Conservation (phyloP, 2,329 filamentous ascomycete genomes). For the Beauveria brongniartii region DNA sequence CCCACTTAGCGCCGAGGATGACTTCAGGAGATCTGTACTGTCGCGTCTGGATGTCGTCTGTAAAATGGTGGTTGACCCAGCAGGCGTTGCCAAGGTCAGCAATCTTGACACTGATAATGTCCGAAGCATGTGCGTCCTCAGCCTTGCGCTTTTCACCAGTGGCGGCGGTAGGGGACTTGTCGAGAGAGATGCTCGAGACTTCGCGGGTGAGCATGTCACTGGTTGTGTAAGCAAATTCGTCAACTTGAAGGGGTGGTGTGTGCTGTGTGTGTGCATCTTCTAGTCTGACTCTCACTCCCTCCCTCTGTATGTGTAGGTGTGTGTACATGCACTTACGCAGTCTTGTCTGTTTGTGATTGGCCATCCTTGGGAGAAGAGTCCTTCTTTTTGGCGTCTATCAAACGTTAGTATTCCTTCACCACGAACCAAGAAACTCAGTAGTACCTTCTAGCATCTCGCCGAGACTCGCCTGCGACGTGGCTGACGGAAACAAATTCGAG, state of each 20-base stretch:
- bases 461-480: conserved; percentile 64
- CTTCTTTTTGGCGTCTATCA: conserved; percentile 28
- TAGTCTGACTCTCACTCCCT: neutral
- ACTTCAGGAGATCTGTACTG: conserved; percentile 97
- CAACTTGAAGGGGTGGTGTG: neutral
- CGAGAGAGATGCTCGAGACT: conserved; percentile 88
- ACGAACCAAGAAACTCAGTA: conserved; percentile 30
- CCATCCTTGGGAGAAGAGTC: conserved; percentile 48
- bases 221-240: conserved; percentile 12
- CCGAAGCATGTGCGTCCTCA: conserved; percentile 49
- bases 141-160: conserved; percentile 54
- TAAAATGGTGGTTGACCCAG: conserved; percentile 98
- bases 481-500: conserved; percentile 58
- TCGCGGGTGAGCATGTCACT: conserved; percentile 88
- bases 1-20: conserved; percentile 94
- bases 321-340: conserved; percentile 60
- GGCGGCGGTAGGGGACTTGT: conserved; percentile 55
- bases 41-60: conserved; percentile 96
- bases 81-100: conserved; percentile 96
- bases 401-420: neutral
- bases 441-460: conserved; percentile 78
- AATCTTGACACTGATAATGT: conserved; percentile 97
- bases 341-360: conserved; percentile 84
- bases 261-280: neutral
- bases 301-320: neutral